Evolutionary conservation across 140 eudicot species (phyloP).

Genomic region (Anethum foeniculum): DNA sequence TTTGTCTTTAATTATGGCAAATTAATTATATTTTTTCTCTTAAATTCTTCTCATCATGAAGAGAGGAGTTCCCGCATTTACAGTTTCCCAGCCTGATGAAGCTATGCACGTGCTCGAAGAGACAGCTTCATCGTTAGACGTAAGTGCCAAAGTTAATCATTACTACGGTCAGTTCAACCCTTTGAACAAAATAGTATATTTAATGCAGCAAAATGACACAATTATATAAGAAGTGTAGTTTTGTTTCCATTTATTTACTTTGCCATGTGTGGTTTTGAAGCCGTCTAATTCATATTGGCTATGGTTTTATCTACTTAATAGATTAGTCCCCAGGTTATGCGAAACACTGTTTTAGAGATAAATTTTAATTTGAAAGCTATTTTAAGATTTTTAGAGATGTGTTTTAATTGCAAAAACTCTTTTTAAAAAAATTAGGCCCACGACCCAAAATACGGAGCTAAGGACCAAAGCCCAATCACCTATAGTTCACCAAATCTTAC

Average conservation of each 20-base stretch:
- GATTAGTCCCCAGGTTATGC: not conserved
- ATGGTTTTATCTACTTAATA: not conserved
- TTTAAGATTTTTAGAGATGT: no score
- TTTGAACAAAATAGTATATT: not conserved
- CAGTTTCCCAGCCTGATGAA: conserved; percentile 90
- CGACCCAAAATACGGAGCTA: no score
- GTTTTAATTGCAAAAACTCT: no score
- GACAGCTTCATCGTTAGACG: conserved; percentile 60
- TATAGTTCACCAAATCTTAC: not conserved
- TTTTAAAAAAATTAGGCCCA: no score
- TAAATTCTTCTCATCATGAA: conserved; percentile 18
- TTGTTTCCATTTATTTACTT: not conserved
- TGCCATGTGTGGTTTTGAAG: not conserved
- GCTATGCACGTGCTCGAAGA: conserved; percentile 78
- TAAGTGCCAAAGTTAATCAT: conserved; percentile 30
- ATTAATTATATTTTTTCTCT: not conserved
- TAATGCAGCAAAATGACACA: not conserved
- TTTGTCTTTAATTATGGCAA: not conserved
- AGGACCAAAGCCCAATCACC: no score
- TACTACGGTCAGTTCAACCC: not conserved
- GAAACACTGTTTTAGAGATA: no score
- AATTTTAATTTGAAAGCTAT: no score
- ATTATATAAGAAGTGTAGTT: not conserved
- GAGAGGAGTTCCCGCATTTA: conserved; percentile 87
- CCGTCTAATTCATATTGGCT: not conserved